These are phyloP conservation scores for Chlorella sp. DNA, from an alignment of 139 green algal species.

Conservation along the genomic window DNA sequence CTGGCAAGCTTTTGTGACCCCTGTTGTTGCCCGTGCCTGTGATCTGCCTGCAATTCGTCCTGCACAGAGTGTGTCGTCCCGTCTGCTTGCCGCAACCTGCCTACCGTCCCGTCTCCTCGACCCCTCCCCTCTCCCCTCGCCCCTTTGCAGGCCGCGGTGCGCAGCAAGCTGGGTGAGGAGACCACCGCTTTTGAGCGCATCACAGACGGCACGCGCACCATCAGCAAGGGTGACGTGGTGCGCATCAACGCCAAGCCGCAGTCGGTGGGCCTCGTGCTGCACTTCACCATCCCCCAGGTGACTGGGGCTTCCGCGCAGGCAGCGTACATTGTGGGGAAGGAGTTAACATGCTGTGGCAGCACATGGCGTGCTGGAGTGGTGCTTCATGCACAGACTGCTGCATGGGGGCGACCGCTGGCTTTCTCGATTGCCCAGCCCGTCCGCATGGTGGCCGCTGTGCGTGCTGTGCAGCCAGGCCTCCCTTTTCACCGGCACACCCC, in stretches of 20 bases:
- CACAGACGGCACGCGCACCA: constrained; percentile 43
- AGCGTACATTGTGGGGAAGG: background rate
- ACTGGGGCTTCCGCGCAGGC: background rate
- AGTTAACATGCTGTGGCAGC: too few relatives aligned
- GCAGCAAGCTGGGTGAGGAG: constrained; percentile 50
- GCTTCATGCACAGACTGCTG: background rate
- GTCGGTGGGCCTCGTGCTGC: constrained; percentile 59
- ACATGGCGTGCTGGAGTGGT: too few relatives aligned
- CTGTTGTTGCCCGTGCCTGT: background rate
- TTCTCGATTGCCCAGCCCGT: too few relatives aligned
- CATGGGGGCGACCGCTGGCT: too few relatives aligned
- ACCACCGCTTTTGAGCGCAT: constrained; percentile 72
- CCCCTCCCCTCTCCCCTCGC: background rate
- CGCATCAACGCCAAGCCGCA: constrained; percentile 65
- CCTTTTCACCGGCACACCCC: background rate
- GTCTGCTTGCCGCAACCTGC: background rate
- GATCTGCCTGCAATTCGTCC: background rate
- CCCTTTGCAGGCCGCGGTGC: constrained; percentile 45
- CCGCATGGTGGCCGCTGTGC: background rate
- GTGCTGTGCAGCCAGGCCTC: background rate
- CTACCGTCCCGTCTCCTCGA: background rate
- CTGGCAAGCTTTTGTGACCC: background rate
- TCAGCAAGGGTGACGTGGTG: constrained; percentile 66
- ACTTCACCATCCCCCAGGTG: constrained; percentile 68
- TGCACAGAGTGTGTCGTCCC: background rate